phyloP scores from a whole-genome alignment of 1,139 yeast genomes.

The Magnusiomyces ingens region DNA sequence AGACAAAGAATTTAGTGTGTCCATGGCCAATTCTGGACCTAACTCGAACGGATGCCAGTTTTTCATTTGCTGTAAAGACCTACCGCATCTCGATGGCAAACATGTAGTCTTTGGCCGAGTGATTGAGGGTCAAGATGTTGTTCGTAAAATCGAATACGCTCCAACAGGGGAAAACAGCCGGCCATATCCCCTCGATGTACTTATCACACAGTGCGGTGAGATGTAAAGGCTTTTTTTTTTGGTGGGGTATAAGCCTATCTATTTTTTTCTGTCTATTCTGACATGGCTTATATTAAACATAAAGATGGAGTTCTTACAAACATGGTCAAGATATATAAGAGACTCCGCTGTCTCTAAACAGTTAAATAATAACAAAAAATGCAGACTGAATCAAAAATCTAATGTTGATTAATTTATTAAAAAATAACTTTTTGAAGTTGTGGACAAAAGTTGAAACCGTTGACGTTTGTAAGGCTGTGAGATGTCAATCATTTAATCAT shows the following conservation, averaged over 20 bases:
- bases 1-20: slow-evolving; percentile 37
- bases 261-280: not conserved
- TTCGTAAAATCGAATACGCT: slow-evolving; percentile 60
- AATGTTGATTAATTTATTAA: no score
- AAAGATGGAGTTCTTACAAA: no score
- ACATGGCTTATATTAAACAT: not conserved
- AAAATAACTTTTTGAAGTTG: no score
- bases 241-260: not conserved
- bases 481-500: no score
- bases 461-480: no score
- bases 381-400: no score
- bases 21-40: slow-evolving; percentile 43
- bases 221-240: slow-evolving; percentile 3
- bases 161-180: slow-evolving; percentile 59
- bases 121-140: slow-evolving; percentile 53
- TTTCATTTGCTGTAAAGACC: slow-evolving; percentile 31
- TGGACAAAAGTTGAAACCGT: no score
- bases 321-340: no score
- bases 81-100: slow-evolving; percentile 33
- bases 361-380: no score
- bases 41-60: slow-evolving; percentile 40
- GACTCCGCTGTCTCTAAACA: no score
- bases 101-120: slow-evolving; percentile 39
- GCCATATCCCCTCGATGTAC: slow-evolving; percentile 36
- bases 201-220: slow-evolving; percentile 12